Conservation (phyloP, 129 eudicot genomes). For the Centrapalus pauciflorus region DNA sequence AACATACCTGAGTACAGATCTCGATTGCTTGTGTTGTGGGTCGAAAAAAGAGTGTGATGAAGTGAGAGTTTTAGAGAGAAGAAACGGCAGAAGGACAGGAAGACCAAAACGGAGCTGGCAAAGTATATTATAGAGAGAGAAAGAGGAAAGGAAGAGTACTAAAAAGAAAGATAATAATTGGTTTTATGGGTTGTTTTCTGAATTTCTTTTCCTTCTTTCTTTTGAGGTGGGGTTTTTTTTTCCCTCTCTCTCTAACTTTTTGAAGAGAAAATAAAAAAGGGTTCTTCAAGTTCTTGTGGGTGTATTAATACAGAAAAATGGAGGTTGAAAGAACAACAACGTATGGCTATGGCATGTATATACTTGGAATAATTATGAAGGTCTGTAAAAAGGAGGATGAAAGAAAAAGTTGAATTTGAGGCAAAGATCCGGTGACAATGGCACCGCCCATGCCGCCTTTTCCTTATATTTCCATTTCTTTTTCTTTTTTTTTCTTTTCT, state of each 20-base stretch:
- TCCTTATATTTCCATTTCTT: slow-evolving; percentile 11
- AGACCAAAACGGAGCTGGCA: slow-evolving; percentile 36
- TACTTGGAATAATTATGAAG: no score
- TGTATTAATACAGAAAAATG: neutral
- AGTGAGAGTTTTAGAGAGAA: slow-evolving; percentile 17
- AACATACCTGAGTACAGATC: slow-evolving; percentile 32
- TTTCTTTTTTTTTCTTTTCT: neutral
- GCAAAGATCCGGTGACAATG: slow-evolving; percentile 34
- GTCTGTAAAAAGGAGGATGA: neutral
- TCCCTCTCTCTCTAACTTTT: slow-evolving; percentile 9
- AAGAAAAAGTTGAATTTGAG: slow-evolving; percentile 7
- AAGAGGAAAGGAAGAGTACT: slow-evolving; percentile 13
- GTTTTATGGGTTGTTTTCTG: slow-evolving; percentile 8
- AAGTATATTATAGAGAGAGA: slow-evolving; percentile 19
- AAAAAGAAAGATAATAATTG: slow-evolving; percentile 34
- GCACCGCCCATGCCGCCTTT: slow-evolving; percentile 35
- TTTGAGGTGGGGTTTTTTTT: slow-evolving; percentile 10
- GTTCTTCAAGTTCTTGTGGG: neutral
- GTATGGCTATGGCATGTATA: neutral
- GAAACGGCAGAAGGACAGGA: slow-evolving; percentile 24
- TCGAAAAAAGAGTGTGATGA: slow-evolving; percentile 13
- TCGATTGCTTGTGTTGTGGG: slow-evolving; percentile 12
- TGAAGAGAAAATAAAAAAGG: slow-evolving; percentile 3
- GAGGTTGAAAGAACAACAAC: neutral
- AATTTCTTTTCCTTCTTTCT: slow-evolving; percentile 4